Evolutionary conservation across 177 flowering plant genomes (phyloP), one percentile per base, ranked within the genome.

Genomic region (Tripterygium wilfordii): DNA sequence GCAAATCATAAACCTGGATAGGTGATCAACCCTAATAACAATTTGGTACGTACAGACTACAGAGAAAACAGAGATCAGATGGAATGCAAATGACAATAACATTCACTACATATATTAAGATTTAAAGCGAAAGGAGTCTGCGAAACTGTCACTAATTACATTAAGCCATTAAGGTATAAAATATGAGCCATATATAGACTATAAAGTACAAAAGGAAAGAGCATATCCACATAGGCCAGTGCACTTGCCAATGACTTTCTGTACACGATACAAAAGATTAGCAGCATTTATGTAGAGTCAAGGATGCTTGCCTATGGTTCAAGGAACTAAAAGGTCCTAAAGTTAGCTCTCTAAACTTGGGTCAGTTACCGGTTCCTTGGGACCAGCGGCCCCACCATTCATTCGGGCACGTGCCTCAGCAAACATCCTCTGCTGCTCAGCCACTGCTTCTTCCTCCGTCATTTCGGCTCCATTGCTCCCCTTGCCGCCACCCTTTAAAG

Each of bases 381-480:
- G 72, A 2, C 55, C 46, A 28, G 64, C 48, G 24, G 60, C 67
- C 7, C 80, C 83, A 19, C 96, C 96, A 42, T 85, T 83, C 97
- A 89, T 89, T 63, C 99, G 69, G 10, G 97, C 99, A 42, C 96
- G 92, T 3, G 99, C 99, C 69, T 94, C 99, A 0, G 97, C 97
- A 80, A 94, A 94, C 99, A 94, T 94, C 61, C 96, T 71, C 60
- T 89, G 99, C 72, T 94, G 99, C 70, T 87, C 99, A 0, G 97
- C 99, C 28, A 69, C 56, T 29, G 95, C 96, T 77, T 89, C 92
- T 73, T 94, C 96, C 66, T 89, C 99, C 0, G 86, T 89, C 99
- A 94, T 94, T 67, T 78, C 92, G 0, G 79, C 85, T 58, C 61
- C 85, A 53, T 68, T 73, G 44, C 65, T 71, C 82, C 83, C 78